These are phyloP conservation scores for Neophaeococcomyces mojaviensis DNA, from an alignment of 2,329 filamentous ascomycete species.

Conservation along the genomic window DNA sequence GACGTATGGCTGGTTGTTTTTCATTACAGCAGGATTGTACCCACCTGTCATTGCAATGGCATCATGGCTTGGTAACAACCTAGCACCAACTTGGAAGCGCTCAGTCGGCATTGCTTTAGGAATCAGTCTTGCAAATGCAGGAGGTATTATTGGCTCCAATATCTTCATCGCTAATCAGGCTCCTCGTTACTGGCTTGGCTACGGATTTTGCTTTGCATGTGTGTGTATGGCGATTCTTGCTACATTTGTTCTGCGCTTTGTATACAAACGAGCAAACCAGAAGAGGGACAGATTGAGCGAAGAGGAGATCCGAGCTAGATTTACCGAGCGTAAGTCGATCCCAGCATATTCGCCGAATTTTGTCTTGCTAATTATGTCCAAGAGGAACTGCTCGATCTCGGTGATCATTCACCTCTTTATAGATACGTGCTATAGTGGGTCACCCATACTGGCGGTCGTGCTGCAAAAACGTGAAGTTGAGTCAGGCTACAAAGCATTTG, in stretches of 20 bases:
- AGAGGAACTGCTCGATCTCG: conserved; percentile 7
- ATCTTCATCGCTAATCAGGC: conserved; percentile 27
- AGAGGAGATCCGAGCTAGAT: too few species aligned
- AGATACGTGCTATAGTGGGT: conserved; percentile 6
- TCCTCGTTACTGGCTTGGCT: conserved; percentile 18
- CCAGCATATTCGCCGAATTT: neutral
- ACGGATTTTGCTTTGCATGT: neutral
- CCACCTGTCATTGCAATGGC: too few species aligned
- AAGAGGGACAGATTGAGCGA: too few species aligned
- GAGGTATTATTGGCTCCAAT: conserved; percentile 29
- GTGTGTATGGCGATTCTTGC: too few species aligned
- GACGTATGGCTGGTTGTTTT: too few species aligned
- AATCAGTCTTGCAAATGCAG: conserved; percentile 32
- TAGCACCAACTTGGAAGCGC: conserved; percentile 47
- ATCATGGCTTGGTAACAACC: conserved; percentile 45
- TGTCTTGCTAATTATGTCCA: neutral
- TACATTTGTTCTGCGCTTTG: too few species aligned
- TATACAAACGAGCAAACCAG: too few species aligned
- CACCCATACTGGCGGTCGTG: too few species aligned
- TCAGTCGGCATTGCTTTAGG: conserved; percentile 45
- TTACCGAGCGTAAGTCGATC: too few species aligned
- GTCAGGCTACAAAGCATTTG: too few species aligned
- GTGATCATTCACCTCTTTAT: conserved; percentile 7
- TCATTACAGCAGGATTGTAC: neutral
- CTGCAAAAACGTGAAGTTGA: too few species aligned